phyloP scores from a whole-genome alignment of 495 filamentous ascomycete genomes.

The Stereocaulon alpinum region DNA sequence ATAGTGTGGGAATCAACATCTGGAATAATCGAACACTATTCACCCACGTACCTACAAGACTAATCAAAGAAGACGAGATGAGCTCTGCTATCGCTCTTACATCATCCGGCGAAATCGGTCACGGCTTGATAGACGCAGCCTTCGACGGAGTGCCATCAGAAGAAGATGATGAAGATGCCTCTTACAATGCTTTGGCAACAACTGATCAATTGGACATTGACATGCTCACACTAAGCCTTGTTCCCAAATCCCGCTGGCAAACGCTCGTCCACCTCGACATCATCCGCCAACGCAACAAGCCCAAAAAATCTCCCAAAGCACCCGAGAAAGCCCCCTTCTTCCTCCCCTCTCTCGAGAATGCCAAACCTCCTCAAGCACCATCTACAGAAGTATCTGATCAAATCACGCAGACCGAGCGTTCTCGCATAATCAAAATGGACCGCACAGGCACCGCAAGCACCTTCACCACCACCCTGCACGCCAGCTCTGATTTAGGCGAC shows the following conservation, averaged over 20 bases:
- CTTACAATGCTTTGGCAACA: constrained; percentile 35
- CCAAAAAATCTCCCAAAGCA: constrained; percentile 77
- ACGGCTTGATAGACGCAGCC: constrained; percentile 58
- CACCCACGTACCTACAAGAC: constrained; percentile 70
- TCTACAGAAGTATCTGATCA: constrained; percentile 19
- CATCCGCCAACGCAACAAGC: constrained; percentile 84
- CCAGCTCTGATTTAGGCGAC: constrained; percentile 25
- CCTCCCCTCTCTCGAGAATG: constrained; percentile 52
- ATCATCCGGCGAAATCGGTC: constrained; percentile 73
- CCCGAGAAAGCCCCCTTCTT: constrained; percentile 97
- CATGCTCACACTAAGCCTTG: constrained; percentile 77
- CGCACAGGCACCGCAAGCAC: constrained; percentile 28
- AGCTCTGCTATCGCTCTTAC: constrained; percentile 52
- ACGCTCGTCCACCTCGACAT: constrained; percentile 80
- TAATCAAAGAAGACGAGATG: constrained; percentile 67
- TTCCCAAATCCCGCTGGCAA: constrained; percentile 88
- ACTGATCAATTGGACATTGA: constrained; percentile 66
- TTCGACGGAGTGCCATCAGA: constrained; percentile 41
- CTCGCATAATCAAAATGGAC: constrained; percentile 43
- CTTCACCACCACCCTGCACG: constrained; percentile 50
- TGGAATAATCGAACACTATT: constrained; percentile 93
- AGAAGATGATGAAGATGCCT: constrained; percentile 33
- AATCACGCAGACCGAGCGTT: constrained; percentile 36
- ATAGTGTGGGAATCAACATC: constrained; percentile 75
- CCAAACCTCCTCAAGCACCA: constrained; percentile 1